phyloP scores from a whole-genome alignment of 1,284 basidiomycete species.

The Takashimella koratensis region DNA sequence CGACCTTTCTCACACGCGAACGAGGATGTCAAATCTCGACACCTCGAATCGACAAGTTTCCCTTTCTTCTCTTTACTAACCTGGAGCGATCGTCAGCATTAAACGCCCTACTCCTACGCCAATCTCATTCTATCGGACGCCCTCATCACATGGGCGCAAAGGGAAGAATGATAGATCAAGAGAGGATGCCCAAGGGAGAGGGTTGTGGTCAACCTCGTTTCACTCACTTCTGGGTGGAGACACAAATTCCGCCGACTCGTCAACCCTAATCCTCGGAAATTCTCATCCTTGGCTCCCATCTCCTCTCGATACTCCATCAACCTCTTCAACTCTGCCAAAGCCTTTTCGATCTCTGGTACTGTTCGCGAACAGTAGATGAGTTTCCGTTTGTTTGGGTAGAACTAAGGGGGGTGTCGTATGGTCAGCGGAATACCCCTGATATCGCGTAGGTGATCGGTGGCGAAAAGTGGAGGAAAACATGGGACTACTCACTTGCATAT shows the following conservation, averaged over 20 bases:
- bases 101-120: not conserved
- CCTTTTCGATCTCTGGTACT: constrained; percentile 99
- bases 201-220: no score
- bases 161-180: constrained; percentile 1
- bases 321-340: constrained; percentile 89
- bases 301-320: constrained; percentile 89
- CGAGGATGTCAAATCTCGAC: constrained; percentile 89
- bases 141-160: no score
- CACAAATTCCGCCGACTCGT: constrained; percentile 97
- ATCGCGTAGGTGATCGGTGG: not conserved
- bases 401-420: constrained; percentile 55
- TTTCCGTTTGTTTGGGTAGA: constrained; percentile 87
- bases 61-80: constrained; percentile 97
- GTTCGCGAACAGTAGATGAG: constrained; percentile 99
- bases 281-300: constrained; percentile 68
- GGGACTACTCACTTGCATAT: constrained; percentile 71
- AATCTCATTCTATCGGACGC: no score
- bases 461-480: not conserved
- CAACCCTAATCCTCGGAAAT: constrained; percentile 84
- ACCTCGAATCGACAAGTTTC: constrained; percentile 92
- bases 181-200: no score
- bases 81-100: constrained; percentile 53
- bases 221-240: constrained; percentile 82
- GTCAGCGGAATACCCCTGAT: not conserved
- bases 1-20: constrained; percentile 80